These are phyloP conservation scores for Lithohypha guttulata DNA, from an alignment of 2,329 filamentous ascomycete genomes.

Conservation along the genomic window DNA sequence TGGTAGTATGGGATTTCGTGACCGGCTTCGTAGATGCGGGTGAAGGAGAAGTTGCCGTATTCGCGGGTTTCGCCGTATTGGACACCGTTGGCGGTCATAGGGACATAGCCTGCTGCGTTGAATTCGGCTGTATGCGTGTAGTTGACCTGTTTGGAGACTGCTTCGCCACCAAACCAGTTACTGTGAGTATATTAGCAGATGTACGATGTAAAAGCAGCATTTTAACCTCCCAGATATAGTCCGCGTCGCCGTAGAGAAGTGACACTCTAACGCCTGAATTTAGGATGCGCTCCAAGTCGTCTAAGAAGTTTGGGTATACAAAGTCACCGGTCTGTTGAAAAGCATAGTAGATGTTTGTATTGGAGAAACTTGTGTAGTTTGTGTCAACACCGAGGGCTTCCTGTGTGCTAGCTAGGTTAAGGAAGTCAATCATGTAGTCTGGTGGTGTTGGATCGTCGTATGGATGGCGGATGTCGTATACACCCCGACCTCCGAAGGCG, in stretches of 20 bases:
- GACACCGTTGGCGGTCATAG: conserved; percentile 56
- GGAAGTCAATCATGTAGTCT: conserved; percentile 49
- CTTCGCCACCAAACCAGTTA: conserved; percentile 61
- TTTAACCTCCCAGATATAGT: conserved; percentile 30
- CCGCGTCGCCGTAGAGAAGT: conserved; percentile 57
- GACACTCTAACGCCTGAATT: conserved; percentile 56
- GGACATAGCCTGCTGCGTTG: conserved; percentile 56
- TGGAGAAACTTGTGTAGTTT: conserved; percentile 44
- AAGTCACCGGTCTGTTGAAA: conserved; percentile 50
- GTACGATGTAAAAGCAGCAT: not conserved
- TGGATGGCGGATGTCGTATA: conserved; percentile 52
- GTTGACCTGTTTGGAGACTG: conserved; percentile 53
- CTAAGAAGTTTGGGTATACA: conserved; percentile 51
- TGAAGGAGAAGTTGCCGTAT: conserved; percentile 62
- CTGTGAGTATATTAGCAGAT: conserved; percentile 24
- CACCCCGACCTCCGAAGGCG: conserved; percentile 41
- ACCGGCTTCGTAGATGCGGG: conserved; percentile 55
- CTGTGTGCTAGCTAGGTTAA: conserved; percentile 46
- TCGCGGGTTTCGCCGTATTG: conserved; percentile 65
- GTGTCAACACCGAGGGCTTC: conserved; percentile 48
- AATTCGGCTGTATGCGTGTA: conserved; percentile 47
- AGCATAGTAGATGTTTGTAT: conserved; percentile 33
- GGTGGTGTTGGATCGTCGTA: conserved; percentile 52
- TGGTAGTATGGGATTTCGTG: conserved; percentile 54
- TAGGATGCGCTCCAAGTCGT: conserved; percentile 50